Percentiles rank a stretch among this genome's conserved stretches.
Evolutionary conservation across 1,284 basidiomycete genomes (phyloP).

Genomic region (Cystobasidium slooffiae): DNA sequence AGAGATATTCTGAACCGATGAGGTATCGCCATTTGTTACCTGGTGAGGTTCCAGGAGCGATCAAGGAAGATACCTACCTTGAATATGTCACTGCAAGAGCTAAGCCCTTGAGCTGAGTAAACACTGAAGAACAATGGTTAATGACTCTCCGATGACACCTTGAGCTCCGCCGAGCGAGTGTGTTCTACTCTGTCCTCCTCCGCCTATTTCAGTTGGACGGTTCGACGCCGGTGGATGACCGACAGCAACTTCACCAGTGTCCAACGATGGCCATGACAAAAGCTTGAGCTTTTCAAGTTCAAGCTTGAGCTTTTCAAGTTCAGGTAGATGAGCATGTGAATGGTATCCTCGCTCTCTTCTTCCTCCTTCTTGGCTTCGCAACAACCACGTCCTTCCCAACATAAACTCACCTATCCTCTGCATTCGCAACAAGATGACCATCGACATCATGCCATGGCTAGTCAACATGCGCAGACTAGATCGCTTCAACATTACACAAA

Average conservation of each 20-base stretch:
- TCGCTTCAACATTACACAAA: not conserved
- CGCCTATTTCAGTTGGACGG: not conserved
- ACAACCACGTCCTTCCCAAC: not conserved
- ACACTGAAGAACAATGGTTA: not conserved
- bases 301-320: not conserved
- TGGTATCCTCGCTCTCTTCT: not conserved
- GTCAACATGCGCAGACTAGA: conserved; percentile 22
- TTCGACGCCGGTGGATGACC: not conserved
- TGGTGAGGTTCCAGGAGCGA: conserved; percentile 1
- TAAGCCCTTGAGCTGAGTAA: not conserved
- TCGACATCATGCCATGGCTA: conserved; percentile 23
- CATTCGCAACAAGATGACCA: not conserved
- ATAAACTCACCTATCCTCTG: not conserved
- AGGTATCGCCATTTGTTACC: not conserved
- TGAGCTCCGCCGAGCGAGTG: too few species aligned
- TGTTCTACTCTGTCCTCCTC: not conserved
- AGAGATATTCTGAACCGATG: conserved; percentile 15
- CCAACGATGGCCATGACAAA: not conserved
- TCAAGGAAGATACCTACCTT: conserved; percentile 15
- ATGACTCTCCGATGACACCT: too few species aligned
- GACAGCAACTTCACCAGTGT: not conserved
- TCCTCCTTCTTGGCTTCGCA: not conserved
- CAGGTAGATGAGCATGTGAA: not conserved
- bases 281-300: not conserved
- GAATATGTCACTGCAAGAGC: conserved; percentile 28